Base-by-base conservation (phyloP, 2,329 filamentous ascomycete genomes). In the Tolypocladium cylindrosporum region DNA sequence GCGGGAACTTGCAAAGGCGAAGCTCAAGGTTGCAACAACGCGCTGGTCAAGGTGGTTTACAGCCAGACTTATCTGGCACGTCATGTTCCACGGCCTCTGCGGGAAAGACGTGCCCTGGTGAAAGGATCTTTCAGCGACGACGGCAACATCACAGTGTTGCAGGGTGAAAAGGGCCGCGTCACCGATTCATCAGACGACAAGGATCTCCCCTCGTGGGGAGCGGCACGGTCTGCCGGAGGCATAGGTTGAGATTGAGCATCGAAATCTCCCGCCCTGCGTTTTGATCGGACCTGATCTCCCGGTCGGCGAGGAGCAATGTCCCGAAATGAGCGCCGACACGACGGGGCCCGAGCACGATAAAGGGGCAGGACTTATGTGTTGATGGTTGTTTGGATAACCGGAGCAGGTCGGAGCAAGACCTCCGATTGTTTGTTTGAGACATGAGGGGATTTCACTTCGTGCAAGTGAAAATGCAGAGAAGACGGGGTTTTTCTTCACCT, bases 91-190 rank as follows among this genome's bases (percentile, higher is more conserved):
- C 24, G 24, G 24, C 24, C 24, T 24, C 21, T 24, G 24, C 24
- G 24, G 24, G 24, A 27, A 27, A 27, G 24, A 27, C 24, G 21
- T 24, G 24, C 24, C 24, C 24, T 4, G 24, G 24, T 27, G 24
- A 27, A 27, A 3, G 3, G 24, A 27, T 27, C 24, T 27, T 3
- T 27, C 24, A 27, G 24, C 21, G 24, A 27, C 24, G 24, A 27
- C 24, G 24, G 24, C 24, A 27, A 27, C 21, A 24, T 27, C 24
- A 27, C 24, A 27, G 68, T 48, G 64, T 67, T 24, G 63, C 63
- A 9, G 67, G 58, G 31, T 34, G 65, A 40, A 21, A 24, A 37
- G 31, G 36, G 31, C 4, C 31, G 10, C 31, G 10, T 27, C 24
- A 27, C 21, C 48, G 4, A 10, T 8, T 3, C 42, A 45, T 45